Evolutionary conservation across 2,329 filamentous ascomycete genomes (phyloP), one percentile per base, ranked within the genome.

Genomic region (Claviceps pazoutovae): DNA sequence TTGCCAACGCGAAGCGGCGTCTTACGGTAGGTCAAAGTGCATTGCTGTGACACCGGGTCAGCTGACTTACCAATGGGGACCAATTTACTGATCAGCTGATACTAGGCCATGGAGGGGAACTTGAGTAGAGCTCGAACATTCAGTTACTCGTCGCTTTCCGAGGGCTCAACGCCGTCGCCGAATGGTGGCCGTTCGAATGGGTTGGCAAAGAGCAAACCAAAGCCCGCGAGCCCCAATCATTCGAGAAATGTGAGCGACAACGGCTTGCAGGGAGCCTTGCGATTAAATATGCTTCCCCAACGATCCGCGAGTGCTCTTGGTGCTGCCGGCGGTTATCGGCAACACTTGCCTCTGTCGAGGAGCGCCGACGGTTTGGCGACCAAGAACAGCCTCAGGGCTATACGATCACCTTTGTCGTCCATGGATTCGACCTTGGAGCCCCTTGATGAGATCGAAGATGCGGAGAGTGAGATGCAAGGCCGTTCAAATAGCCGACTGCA

Each of bases 51-150:
- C 26, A 34, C 30, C 8, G n/a, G 17, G 41, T 7, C 11, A n/a
- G 17, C 38, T 37, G 39, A 17, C 11, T 9, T 14, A 21, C n/a
- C 13, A 6, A 14, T 11, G 21, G 2, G 38, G 16, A 17, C 26
- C 34, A 30, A 5, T 19, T 41, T 16, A 6, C 54, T 52, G 47
- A 54, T 14, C 19, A 38, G 34, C 39, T 51, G 48, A 23, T 6
- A 3, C 21, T 64, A 94, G 88, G 86, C 87, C 36, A 95, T 96
- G 89, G 91, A 96, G 68, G 88, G 85, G 39, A 96, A 96, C 59
- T 73, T 96, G 19, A 83, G 78, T 53, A 83, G 88, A 55, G 90
- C 88, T 34, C 80, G 88, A 59, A 81, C 84, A 9, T 72, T 88
- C 72, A 61, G 68, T 67, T 56, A 66, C 54, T 61, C 65, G 9